Percentiles rank a stretch among this genome's conserved stretches.
phyloP scores from a whole-genome alignment of 2,329 filamentous ascomycete species.

The Akanthomyces muscarius region DNA sequence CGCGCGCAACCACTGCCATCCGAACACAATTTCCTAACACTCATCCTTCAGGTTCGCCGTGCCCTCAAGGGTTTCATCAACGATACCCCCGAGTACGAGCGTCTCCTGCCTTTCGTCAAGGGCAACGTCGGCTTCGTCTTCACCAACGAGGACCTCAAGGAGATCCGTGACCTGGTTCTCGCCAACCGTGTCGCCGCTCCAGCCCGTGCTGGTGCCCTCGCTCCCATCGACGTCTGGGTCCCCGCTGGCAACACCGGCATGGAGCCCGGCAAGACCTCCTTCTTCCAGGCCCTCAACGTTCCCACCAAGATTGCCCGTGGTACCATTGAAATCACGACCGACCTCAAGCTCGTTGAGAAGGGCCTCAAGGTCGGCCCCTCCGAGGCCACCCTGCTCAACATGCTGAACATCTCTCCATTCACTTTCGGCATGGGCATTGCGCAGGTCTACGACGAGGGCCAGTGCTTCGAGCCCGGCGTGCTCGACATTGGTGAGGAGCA shows the following conservation, averaged over 20 bases:
- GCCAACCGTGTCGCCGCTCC: conserved; percentile 96
- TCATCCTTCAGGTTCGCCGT: conserved; percentile 69
- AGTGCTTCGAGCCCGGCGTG: conserved; percentile 80
- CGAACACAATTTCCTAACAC: background rate
- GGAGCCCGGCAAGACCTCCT: conserved; percentile 99
- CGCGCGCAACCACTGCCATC: background rate
- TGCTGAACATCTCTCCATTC: conserved; percentile 99
- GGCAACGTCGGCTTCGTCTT: conserved; percentile 99
- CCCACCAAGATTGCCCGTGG: conserved; percentile 99
- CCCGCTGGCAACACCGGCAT: conserved; percentile 99
- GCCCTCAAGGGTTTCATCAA: conserved; percentile 89
- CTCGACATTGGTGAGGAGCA: conserved; percentile 94
- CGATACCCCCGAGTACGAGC: conserved; percentile 96
- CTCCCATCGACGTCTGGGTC: conserved; percentile 87
- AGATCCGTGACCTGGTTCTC: conserved; percentile 88
- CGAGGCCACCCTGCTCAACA: conserved; percentile 97
- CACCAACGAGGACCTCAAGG: conserved; percentile 95
- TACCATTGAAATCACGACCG: conserved; percentile 99
- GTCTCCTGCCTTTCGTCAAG: conserved; percentile 90
- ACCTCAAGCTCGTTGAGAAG: conserved; percentile 96
- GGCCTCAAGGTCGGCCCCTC: conserved; percentile 94
- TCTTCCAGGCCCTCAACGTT: conserved; percentile 99
- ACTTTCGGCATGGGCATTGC: conserved; percentile 96
- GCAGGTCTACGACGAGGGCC: conserved; percentile 97
- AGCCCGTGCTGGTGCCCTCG: conserved; percentile 94